Evolutionary conservation across 2,329 filamentous ascomycete species (phyloP).

Genomic region (Penicillium sp.): DNA sequence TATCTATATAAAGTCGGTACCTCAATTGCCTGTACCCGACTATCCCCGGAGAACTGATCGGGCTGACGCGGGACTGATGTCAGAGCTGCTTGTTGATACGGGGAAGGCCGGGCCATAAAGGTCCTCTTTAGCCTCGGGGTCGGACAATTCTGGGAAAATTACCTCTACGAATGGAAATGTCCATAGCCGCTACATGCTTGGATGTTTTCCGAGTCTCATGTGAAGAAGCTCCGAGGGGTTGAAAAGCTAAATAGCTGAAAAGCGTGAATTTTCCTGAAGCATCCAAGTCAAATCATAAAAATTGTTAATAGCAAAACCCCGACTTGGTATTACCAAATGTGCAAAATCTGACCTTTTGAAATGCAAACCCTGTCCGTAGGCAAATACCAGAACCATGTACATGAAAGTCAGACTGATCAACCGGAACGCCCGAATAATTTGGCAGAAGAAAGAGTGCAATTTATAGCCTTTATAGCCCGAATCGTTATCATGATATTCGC

Average conservation of each 20-base stretch:
- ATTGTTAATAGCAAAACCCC: not conserved
- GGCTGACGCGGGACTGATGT: constrained; percentile 47
- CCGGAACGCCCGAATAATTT: constrained; percentile 19
- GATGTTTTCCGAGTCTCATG: not conserved
- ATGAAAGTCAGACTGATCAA: constrained; percentile 13
- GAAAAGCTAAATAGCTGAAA: not conserved
- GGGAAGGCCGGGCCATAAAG: constrained; percentile 26
- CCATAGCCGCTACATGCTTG: constrained; percentile 18
- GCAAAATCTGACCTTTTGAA: constrained; percentile 16
- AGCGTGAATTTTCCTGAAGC: not conserved
- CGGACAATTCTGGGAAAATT: constrained; percentile 28
- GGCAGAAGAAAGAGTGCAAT: constrained; percentile 11
- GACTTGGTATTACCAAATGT: constrained; percentile 9
- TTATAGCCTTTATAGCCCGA: constrained; percentile 10
- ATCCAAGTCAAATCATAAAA: constrained; percentile 6
- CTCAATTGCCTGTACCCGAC: constrained; percentile 1
- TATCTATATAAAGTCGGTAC: constrained; percentile 11
- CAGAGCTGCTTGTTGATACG: constrained; percentile 31
- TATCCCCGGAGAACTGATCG: constrained; percentile 34
- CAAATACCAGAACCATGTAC: constrained; percentile 16
- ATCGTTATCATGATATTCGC: constrained; percentile 21
- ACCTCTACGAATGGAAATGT: constrained; percentile 25
- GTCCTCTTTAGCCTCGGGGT: constrained; percentile 25
- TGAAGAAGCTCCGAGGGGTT: constrained; percentile 4
- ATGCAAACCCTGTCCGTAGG: constrained; percentile 15